Percentiles rank a stretch among this genome's conserved stretches.
These are phyloP conservation scores for Polyporus arcularius DNA, from an alignment of 768 basidiomycete genomes.

Conservation along the genomic window DNA sequence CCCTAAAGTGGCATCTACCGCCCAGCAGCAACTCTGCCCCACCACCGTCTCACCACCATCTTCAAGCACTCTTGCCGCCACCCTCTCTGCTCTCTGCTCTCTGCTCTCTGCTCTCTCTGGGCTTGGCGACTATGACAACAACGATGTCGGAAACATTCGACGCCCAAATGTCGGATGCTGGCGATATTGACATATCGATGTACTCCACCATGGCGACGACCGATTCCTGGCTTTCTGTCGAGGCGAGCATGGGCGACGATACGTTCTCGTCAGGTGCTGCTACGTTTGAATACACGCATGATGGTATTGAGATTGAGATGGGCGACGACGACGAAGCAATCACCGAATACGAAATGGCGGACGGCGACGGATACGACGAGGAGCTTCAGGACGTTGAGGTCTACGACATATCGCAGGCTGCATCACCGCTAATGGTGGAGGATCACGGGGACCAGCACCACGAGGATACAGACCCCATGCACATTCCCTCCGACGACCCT, in stretches of 20 bases:
- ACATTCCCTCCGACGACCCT: background rate
- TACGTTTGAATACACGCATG: slow-evolving; percentile 32
- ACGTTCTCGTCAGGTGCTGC: slow-evolving; percentile 26
- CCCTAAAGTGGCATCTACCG: slow-evolving; percentile 1
- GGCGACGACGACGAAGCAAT: slow-evolving; percentile 49
- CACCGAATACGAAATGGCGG: slow-evolving; percentile 61
- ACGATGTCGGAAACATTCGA: slow-evolving; percentile 51
- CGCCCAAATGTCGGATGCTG: slow-evolving; percentile 64
- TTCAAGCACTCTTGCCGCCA: background rate
- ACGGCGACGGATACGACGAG: slow-evolving; percentile 35
- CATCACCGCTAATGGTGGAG: slow-evolving; percentile 26
- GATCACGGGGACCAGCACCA: slow-evolving; percentile 49
- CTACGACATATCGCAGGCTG: slow-evolving; percentile 41
- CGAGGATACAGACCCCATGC: slow-evolving; percentile 4
- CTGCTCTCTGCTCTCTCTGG: background rate
- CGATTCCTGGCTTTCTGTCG: slow-evolving; percentile 54
- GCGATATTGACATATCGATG: slow-evolving; percentile 64
- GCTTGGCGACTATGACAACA: slow-evolving; percentile 4
- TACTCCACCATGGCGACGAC: slow-evolving; percentile 37
- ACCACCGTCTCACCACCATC: background rate
- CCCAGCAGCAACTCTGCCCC: background rate
- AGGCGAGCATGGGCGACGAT: slow-evolving; percentile 65
- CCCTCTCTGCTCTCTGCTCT: background rate
- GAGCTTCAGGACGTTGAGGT: slow-evolving; percentile 51
- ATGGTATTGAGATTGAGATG: slow-evolving; percentile 68